phyloP scores from a whole-genome alignment of 2,329 filamentous ascomycete genomes.

The Epichloe typhina region DNA sequence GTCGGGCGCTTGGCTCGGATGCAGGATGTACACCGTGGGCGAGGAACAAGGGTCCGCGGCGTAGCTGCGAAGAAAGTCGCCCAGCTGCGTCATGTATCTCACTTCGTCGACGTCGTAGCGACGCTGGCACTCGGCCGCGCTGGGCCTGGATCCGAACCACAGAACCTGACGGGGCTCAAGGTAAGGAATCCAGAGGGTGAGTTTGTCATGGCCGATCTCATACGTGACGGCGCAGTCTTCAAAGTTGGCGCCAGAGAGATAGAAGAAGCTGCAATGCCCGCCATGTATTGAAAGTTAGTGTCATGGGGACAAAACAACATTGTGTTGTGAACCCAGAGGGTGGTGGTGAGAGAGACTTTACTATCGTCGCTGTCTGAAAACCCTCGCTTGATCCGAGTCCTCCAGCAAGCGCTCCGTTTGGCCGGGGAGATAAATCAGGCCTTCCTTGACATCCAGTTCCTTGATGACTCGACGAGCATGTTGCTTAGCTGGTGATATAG shows the following conservation, averaged over 20 bases:
- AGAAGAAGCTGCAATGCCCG: constrained; percentile 37
- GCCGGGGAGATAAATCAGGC: constrained; percentile 44
- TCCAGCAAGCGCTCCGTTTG: constrained; percentile 37
- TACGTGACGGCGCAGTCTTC: constrained; percentile 43
- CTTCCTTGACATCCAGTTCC: constrained; percentile 33
- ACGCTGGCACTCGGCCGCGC: constrained; percentile 44
- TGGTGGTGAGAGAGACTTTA: constrained; percentile 19
- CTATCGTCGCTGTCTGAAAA: constrained; percentile 47
- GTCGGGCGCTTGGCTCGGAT: constrained; percentile 28
- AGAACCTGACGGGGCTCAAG: constrained; percentile 48
- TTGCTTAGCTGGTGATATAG: constrained; percentile 30
- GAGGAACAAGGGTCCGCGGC: constrained; percentile 25
- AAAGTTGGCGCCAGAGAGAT: constrained; percentile 41
- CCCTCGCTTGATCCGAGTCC: constrained; percentile 43
- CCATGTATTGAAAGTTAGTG: background rate
- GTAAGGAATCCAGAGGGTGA: constrained; percentile 63
- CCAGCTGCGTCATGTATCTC: constrained; percentile 43
- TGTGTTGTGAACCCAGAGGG: too few relatives aligned
- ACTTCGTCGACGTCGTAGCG: constrained; percentile 61
- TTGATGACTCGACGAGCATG: constrained; percentile 44
- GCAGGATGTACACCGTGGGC: constrained; percentile 32
- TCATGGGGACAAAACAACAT: background rate
- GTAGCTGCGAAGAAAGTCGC: constrained; percentile 26
- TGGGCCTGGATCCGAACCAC: constrained; percentile 50
- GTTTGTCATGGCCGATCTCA: constrained; percentile 42